Evolutionary conservation across 1,139 yeast species (phyloP).

Genomic region (Lodderomyces jiufengensis): DNA sequence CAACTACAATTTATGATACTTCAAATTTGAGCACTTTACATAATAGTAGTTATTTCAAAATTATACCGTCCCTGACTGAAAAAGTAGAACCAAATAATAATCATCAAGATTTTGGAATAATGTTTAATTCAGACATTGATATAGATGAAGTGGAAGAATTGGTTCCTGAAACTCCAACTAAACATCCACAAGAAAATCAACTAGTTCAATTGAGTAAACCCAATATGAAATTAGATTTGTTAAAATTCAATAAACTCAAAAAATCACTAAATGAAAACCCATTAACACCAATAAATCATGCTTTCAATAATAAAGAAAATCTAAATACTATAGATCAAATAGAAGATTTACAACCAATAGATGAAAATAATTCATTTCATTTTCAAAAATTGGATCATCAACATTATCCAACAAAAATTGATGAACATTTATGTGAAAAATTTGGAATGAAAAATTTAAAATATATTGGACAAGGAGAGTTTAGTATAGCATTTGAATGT

Average conservation of each 20-base stretch:
- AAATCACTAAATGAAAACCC: slow-evolving; percentile 21
- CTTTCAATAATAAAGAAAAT: slow-evolving; percentile 7
- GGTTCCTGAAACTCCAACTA: slow-evolving; percentile 45
- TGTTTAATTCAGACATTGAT: slow-evolving; percentile 13
- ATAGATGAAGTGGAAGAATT: slow-evolving; percentile 19
- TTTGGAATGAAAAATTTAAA: slow-evolving; percentile 65
- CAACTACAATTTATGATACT: slow-evolving; percentile 11
- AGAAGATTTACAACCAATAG: slow-evolving; percentile 4
- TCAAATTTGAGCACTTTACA: slow-evolving; percentile 14
- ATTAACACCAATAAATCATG: slow-evolving; percentile 26
- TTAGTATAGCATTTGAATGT: slow-evolving; percentile 81
- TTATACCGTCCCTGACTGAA: slow-evolving; percentile 15
- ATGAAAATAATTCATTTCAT: slow-evolving; percentile 7
- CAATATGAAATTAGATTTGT: background rate
- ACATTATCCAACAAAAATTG: slow-evolving; percentile 27
- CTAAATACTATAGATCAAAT: slow-evolving; percentile 4
- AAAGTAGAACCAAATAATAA: slow-evolving; percentile 2
- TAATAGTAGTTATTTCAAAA: slow-evolving; percentile 31
- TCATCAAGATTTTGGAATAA: slow-evolving; percentile 23
- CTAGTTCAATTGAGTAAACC: slow-evolving; percentile 1
- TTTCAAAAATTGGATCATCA: slow-evolving; percentile 2
- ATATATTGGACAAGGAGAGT: slow-evolving; percentile 80
- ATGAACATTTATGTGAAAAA: slow-evolving; percentile 60
- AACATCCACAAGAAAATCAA: slow-evolving; percentile 11
- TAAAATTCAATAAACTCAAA: background rate